These are phyloP conservation scores for Nicotiana tomentosiformis DNA, from an alignment of 257 asterid genomes.

Conservation along the genomic window DNA sequence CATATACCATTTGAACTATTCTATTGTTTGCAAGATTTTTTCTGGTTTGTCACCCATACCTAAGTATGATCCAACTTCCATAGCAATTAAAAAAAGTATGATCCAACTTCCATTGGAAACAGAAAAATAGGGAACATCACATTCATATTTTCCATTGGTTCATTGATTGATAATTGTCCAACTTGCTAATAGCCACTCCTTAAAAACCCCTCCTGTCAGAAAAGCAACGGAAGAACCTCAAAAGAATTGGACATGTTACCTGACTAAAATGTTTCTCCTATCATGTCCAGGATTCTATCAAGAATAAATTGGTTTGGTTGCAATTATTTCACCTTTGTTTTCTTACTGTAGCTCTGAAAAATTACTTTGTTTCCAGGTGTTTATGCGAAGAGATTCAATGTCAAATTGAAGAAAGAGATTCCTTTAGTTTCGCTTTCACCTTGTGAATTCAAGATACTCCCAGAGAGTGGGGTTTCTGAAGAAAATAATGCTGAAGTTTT, in stretches of 20 bases:
- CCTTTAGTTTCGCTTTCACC: conserved; percentile 64
- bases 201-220: not conserved
- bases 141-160: not conserved
- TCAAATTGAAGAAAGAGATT: conserved; percentile 42
- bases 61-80: not conserved
- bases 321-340: not conserved
- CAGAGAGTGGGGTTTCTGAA: conserved; percentile 34
- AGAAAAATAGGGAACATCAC: not conserved
- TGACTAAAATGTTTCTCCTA: not conserved
- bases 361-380: conserved; percentile 56
- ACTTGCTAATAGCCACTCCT: not conserved
- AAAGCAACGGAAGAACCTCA: not conserved
- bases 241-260: not conserved
- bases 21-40: not conserved
- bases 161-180: not conserved
- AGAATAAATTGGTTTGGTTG: not conserved
- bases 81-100: not conserved
- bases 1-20: not conserved
- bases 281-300: not conserved
- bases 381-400: conserved; percentile 43
- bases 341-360: not conserved
- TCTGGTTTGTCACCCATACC: not conserved
- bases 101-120: not conserved
- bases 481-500: conserved; percentile 31
- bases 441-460: conserved; percentile 55